Conservation (phyloP, 352 stramenopile species). For the Pythium biforme region DNA sequence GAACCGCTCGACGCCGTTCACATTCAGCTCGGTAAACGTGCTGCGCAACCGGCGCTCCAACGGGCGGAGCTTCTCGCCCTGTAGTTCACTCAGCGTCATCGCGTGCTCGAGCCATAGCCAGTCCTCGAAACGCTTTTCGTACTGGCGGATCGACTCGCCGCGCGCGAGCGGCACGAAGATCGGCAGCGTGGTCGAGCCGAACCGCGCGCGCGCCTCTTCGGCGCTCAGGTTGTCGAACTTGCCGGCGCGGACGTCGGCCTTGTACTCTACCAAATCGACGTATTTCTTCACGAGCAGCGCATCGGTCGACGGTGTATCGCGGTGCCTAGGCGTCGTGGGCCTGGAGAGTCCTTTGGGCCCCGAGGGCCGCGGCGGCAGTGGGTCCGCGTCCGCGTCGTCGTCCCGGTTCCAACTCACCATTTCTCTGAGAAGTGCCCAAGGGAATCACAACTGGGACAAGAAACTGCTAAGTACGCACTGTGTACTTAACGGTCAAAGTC, state of each 20-base stretch:
- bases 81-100: slow-evolving; percentile 9
- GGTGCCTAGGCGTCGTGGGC: background rate
- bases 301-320: background rate
- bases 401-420: background rate
- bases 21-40: slow-evolving; percentile 19
- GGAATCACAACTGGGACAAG: background rate
- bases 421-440: background rate
- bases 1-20: background rate
- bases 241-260: background rate
- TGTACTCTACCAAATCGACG: slow-evolving; percentile 16
- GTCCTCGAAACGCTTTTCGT: slow-evolving; percentile 21
- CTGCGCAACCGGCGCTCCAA: slow-evolving; percentile 23
- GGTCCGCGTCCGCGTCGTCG: background rate
- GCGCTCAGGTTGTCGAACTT: background rate
- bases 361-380: background rate
- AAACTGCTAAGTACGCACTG: background rate
- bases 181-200: slow-evolving; percentile 8
- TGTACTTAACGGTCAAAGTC: background rate
- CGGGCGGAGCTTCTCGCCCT: background rate
- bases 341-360: background rate
- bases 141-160: slow-evolving; percentile 14
- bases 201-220: slow-evolving; percentile 6
- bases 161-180: slow-evolving; percentile 24
- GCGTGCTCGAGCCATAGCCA: slow-evolving; percentile 14
- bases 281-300: slow-evolving; percentile 10